phyloP scores from a whole-genome alignment of 139 green algal genomes.

The Marvania coccoides region DNA sequence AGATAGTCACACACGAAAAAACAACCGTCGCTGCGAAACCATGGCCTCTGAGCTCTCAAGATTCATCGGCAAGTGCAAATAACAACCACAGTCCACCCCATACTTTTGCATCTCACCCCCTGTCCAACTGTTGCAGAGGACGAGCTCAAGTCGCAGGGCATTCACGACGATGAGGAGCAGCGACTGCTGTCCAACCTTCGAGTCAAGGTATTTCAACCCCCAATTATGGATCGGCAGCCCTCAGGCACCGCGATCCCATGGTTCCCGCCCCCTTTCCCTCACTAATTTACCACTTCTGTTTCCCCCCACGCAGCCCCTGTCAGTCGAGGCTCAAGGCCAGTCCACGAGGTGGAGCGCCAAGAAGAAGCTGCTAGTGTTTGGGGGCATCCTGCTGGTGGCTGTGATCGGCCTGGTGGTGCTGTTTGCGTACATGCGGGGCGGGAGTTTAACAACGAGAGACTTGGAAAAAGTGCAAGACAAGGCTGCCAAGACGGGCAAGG shows the following conservation, averaged over 20 bases:
- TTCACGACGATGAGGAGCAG: constrained; percentile 30
- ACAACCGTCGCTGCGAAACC: background rate
- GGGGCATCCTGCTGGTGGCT: constrained; percentile 1
- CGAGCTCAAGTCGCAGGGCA: constrained; percentile 26
- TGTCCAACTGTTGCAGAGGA: constrained; percentile 2
- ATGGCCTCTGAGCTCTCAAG: constrained; percentile 21
- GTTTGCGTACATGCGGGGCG: background rate
- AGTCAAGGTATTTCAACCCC: constrained; percentile 10
- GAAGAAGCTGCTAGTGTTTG: background rate
- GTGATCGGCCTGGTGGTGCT: background rate
- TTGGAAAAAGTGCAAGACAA: background rate
- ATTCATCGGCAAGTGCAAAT: constrained; percentile 21
- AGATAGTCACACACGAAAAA: no score
- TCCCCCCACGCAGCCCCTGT: constrained; percentile 12
- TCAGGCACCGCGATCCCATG: no score
- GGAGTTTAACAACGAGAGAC: background rate
- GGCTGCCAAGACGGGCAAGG: background rate
- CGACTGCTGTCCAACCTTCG: constrained; percentile 24
- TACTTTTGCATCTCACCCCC: background rate
- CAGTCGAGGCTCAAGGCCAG: constrained; percentile 1
- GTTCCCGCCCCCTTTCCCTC: background rate
- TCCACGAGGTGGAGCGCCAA: background rate
- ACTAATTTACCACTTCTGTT: background rate
- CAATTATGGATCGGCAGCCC: no score
- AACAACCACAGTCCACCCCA: no score